These are phyloP conservation scores for Nakaseomyces bracarensis DNA, from an alignment of 1,139 yeast species.

Conservation along the genomic window DNA sequence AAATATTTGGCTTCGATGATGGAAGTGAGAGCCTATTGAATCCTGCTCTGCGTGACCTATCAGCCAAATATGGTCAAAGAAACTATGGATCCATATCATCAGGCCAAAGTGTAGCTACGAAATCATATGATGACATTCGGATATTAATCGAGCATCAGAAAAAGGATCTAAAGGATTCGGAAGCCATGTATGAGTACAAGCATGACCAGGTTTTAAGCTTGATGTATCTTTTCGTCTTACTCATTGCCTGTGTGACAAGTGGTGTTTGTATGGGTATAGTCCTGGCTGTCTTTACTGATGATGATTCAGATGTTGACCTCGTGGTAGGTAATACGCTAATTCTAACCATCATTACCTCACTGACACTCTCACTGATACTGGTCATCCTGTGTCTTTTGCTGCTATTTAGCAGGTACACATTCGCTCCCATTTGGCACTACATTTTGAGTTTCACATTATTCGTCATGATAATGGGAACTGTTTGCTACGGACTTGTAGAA, in stretches of 20 bases:
- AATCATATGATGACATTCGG: conserved; percentile 20
- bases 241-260: conserved; percentile 39
- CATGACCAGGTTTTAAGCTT: conserved; percentile 43
- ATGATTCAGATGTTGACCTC: conserved; percentile 23
- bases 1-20: conserved; percentile 11
- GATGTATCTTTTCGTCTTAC: conserved; percentile 37
- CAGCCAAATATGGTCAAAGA: conserved; percentile 9
- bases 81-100: conserved; percentile 7
- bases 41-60: conserved; percentile 5
- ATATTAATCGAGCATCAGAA: conserved; percentile 16
- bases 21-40: background rate
- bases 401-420: conserved; percentile 34
- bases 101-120: conserved; percentile 10
- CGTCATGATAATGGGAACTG: conserved; percentile 37
- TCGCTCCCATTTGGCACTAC: conserved; percentile 39
- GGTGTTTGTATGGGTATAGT: conserved; percentile 43
- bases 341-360: conserved; percentile 21
- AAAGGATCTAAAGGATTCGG: conserved; percentile 18
- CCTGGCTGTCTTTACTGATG: conserved; percentile 31
- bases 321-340: conserved; percentile 21
- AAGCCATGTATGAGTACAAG: conserved; percentile 25
- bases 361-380: conserved; percentile 34
- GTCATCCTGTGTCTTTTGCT: conserved; percentile 36
- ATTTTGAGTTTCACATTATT: conserved; percentile 34
- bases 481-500: conserved; percentile 39